Evolutionary conservation across 148 eudicot species (phyloP).

Genomic region (Spergularia marina): DNA sequence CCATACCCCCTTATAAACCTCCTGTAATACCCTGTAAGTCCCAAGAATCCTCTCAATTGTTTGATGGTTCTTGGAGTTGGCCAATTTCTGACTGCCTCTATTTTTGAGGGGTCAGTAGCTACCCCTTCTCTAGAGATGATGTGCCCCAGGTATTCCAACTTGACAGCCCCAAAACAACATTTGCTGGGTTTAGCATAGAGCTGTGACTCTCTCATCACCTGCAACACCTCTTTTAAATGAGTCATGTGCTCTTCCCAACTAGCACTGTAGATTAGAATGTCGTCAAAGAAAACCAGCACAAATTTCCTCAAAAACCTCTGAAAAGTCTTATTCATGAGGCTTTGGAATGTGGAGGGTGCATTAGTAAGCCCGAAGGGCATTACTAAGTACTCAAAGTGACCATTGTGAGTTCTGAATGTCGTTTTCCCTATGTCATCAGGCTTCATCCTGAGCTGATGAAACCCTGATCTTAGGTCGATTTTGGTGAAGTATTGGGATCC

Average conservation of each 20-base stretch:
- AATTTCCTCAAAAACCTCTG: not conserved
- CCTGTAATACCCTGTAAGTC: no score
- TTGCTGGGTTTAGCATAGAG: not conserved
- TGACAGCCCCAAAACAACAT: no score
- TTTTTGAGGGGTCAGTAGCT: not conserved
- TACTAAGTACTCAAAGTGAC: no score
- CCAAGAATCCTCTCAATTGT: no score
- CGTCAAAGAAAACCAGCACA: no score
- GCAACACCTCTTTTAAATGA: not conserved
- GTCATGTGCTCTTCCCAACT: not conserved
- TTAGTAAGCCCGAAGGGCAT: not conserved
- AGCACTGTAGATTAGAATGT: no score
- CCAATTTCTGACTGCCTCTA: not conserved
- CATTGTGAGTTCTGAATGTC: no score
- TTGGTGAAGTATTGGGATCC: no score
- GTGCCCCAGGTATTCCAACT: not conserved
- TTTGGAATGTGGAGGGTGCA: not conserved
- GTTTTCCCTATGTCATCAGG: no score
- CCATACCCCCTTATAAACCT: not conserved
- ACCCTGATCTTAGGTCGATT: no score
- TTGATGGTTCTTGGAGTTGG: not conserved
- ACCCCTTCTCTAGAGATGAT: not conserved
- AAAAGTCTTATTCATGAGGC: not conserved
- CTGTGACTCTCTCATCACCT: not conserved
- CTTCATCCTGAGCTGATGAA: no score